These are phyloP conservation scores for Nakazawaea pomicola DNA, from an alignment of 805 yeast species.

Conservation along the genomic window DNA sequence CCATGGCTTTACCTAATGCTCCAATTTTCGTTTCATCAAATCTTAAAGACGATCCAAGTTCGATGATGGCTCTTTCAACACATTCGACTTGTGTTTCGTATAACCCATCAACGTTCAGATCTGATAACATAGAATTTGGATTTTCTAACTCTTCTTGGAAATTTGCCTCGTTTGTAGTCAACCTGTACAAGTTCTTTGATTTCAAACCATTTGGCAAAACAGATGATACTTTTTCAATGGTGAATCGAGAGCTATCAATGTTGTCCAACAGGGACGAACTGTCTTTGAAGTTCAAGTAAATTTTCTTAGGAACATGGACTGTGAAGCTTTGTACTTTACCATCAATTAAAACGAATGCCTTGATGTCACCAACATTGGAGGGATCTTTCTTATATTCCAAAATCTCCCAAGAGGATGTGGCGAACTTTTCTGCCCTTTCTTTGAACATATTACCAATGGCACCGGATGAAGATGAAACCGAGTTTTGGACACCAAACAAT, in stretches of 20 bases:
- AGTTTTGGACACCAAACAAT: constrained; percentile 63
- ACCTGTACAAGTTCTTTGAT: constrained; percentile 47
- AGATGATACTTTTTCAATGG: constrained; percentile 53
- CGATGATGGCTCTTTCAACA: constrained; percentile 70
- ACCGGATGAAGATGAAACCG: constrained; percentile 42
- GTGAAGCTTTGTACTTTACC: constrained; percentile 69
- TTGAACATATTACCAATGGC: constrained; percentile 66
- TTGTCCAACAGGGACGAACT: constrained; percentile 34
- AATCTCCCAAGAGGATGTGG: constrained; percentile 81
- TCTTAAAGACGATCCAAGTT: constrained; percentile 67
- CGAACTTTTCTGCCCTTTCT: constrained; percentile 73
- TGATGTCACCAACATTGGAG: constrained; percentile 64
- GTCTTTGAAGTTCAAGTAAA: constrained; percentile 63
- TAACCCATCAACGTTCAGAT: constrained; percentile 59
- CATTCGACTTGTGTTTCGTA: constrained; percentile 72
- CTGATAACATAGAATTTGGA: constrained; percentile 57
- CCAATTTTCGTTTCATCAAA: constrained; percentile 75
- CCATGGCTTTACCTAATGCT: constrained; percentile 78
- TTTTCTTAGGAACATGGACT: constrained; percentile 67
- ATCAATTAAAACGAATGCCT: constrained; percentile 64
- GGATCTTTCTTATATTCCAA: constrained; percentile 60
- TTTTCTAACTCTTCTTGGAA: constrained; percentile 52
- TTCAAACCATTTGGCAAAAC: constrained; percentile 66
- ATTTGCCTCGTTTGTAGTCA: constrained; percentile 63
- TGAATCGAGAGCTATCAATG: constrained; percentile 15